Evolutionary conservation across 2,329 filamentous ascomycete species (phyloP), one percentile per base, ranked within the genome.

Genomic region (Myriangium duriaei): DNA sequence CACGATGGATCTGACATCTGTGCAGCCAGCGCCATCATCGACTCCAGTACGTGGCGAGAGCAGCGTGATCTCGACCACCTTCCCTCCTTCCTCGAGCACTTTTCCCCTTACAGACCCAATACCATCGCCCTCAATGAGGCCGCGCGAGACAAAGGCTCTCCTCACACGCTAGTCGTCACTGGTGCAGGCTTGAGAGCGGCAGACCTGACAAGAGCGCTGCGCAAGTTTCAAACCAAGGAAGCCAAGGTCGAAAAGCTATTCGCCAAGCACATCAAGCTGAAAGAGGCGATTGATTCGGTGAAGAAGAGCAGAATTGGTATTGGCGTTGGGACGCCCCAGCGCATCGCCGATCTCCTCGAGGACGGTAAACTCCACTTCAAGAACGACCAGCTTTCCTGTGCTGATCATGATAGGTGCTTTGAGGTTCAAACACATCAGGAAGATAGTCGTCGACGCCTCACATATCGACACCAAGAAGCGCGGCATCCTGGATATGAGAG

Each of bases 241-340:
- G 76, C 72, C 34, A 71, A 74, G 32, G 78, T 98, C 2, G 81
- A 83, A 2, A 98, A 98, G 59, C 67, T 98, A 55, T 98, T 98
- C 59, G 88, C 91, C 19, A 98, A 98, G 60, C 91, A 98, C 58
- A 93, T 98, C 66, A 98, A 98, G 62, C 62, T 98, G 9, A 74
- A 83, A 37, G 88, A 96, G 51, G 82, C 87, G 21, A 75, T 87
- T 37, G 69, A 79, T 42, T 82, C 81, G 54, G 74, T 93, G 30
- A 71, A 81, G 51, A 72, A 67, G 45, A 66, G 65, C 37, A 70
- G 68, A 44, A 83, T 86, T 10, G 84, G 85, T 17, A 82, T 96
- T 45, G 87, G 81, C 2, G 84, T 95, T 11, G 91, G 91, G 3
- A 98, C 91, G 4, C 88, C 91, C 4, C 74, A 81, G 34, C 71